A percentile compares a stretch with the other conserved stretches of the same genome.
Conservation (phyloP, 73 alveolate genomes). For the Paramecium sonneborni region DNA sequence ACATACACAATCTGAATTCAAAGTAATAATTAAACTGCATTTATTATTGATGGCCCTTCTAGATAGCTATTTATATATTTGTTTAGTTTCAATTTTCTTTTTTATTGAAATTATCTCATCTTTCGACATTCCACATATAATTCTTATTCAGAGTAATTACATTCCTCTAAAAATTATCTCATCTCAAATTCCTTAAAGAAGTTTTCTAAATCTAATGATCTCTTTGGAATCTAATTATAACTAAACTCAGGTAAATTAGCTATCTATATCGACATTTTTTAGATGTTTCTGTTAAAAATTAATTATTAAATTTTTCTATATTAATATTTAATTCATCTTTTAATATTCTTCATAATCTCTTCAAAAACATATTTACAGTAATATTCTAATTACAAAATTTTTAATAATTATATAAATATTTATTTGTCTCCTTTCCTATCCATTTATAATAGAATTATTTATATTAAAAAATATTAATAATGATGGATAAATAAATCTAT, state of each 20-base stretch:
- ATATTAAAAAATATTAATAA: no score
- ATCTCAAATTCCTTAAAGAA: conserved; percentile 54
- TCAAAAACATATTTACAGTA: no score
- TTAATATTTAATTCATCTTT: not conserved
- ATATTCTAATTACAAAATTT: no score
- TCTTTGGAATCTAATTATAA: not conserved
- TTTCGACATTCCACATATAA: conserved; percentile 37
- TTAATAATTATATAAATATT: no score
- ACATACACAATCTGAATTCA: conserved; percentile 2
- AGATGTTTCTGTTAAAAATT: conserved; percentile 54
- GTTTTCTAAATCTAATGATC: conserved; percentile 21
- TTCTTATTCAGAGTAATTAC: conserved; percentile 11
- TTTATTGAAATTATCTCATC: not conserved
- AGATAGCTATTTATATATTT: conserved; percentile 40
- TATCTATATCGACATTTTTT: not conserved
- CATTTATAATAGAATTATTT: no score
- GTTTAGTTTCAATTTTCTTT: conserved; percentile 25
- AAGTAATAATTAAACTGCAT: conserved; percentile 32
- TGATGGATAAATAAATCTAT: no score
- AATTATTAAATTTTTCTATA: not conserved
- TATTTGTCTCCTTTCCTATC: no score
- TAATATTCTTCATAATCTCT: no score
- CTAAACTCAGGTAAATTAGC: conserved; percentile 57
- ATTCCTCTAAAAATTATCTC: conserved; percentile 34
- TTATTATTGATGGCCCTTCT: conserved; percentile 46